phyloP scores from a whole-genome alignment of 2,329 filamentous ascomycete species.

The Pseudopithomyces chartarum region DNA sequence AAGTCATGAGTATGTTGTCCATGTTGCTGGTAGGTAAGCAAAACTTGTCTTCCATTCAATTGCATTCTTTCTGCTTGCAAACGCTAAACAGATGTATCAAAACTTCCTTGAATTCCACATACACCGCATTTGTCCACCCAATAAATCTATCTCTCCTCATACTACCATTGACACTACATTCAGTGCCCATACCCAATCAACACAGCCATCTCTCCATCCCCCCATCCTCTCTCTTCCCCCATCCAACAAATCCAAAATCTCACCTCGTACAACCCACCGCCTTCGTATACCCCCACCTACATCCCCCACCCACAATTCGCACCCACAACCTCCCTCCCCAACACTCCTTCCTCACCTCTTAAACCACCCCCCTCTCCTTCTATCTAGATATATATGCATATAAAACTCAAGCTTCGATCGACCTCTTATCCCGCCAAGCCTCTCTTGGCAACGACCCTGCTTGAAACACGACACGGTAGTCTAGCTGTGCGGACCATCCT shows the following conservation, averaged over 20 bases:
- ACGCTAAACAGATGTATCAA: too few species aligned
- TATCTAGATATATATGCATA: conserved; percentile 12
- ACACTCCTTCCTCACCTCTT: neutral
- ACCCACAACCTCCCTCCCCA: too few species aligned
- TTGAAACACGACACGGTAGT: conserved; percentile 58
- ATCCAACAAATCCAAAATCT: conserved; percentile 8
- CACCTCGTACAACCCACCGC: conserved; percentile 10
- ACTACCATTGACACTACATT: too few species aligned
- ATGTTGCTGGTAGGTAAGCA: too few species aligned
- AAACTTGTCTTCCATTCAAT: too few species aligned
- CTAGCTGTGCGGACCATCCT: conserved; percentile 62
- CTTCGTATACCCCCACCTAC: conserved; percentile 6
- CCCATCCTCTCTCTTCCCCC: conserved; percentile 8
- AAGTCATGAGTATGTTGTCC: too few species aligned
- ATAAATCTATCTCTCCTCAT: too few species aligned
- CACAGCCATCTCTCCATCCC: conserved; percentile 14
- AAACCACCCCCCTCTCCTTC: conserved; percentile 19
- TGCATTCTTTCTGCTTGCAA: too few species aligned
- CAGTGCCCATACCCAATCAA: too few species aligned
- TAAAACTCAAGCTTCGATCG: conserved; percentile 8
- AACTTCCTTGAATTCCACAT: too few species aligned
- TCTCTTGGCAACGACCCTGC: conserved; percentile 61
- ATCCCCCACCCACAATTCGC: too few species aligned
- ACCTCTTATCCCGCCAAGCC: conserved; percentile 53
- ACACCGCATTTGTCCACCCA: too few species aligned